Conservation (phyloP, 257 asterid genomes). For the Nicotiana noctiflora region DNA sequence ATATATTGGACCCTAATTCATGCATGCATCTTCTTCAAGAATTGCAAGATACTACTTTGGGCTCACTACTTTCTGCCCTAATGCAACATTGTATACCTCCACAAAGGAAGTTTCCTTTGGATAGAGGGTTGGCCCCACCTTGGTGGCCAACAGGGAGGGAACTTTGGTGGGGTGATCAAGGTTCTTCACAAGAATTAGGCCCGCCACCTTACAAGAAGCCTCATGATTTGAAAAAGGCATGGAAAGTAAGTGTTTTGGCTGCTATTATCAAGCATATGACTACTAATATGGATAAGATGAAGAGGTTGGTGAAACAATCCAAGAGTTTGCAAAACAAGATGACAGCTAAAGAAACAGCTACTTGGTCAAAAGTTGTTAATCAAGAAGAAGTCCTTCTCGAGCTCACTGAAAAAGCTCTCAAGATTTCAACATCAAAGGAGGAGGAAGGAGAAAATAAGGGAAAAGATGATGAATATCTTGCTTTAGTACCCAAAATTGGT, state of each 20-base stretch:
- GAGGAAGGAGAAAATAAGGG: not conserved
- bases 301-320: conserved; percentile 45
- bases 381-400: conserved; percentile 45
- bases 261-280: conserved; percentile 57
- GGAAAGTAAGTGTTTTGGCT: conserved; percentile 54
- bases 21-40: conserved; percentile 39
- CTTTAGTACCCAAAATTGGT: not conserved
- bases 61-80: conserved; percentile 54
- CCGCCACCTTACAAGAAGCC: conserved; percentile 63
- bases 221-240: conserved; percentile 50
- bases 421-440: conserved; percentile 16
- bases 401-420: conserved; percentile 19
- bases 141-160: conserved; percentile 78
- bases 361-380: conserved; percentile 39
- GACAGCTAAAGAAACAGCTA: conserved; percentile 46
- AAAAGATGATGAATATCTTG: not conserved
- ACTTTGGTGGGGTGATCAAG: conserved; percentile 64
- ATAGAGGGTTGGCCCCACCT: conserved; percentile 50
- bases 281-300: conserved; percentile 29
- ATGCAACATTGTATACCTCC: conserved; percentile 68
- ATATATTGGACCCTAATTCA: conserved; percentile 17
- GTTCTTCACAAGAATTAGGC: conserved; percentile 35
- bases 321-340: conserved; percentile 54
- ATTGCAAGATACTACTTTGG: conserved; percentile 53
- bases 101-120: conserved; percentile 53